A percentile compares a stretch with the other conserved stretches of the same genome.
phyloP scores from a whole-genome alignment of 2,329 filamentous ascomycete species.

The Chrysosporium keratinophilum region DNA sequence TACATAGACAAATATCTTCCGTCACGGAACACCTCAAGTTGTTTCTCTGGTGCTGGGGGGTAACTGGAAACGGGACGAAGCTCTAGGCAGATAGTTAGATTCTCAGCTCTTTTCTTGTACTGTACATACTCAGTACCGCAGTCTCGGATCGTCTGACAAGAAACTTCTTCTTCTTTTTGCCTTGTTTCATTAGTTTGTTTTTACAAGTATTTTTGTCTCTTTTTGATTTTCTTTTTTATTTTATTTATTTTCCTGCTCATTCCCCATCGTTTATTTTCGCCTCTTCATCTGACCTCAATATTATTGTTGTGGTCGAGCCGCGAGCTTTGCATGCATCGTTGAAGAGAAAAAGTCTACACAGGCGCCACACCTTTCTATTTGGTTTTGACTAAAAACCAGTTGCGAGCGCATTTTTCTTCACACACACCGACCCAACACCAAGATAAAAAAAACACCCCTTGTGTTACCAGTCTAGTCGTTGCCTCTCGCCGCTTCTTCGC shows the following conservation, averaged over 20 bases:
- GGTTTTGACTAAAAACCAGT: too few species aligned
- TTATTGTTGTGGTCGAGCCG: background rate
- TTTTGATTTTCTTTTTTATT: background rate
- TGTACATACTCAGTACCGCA: too few species aligned
- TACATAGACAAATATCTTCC: background rate
- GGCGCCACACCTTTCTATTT: background rate
- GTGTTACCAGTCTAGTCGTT: conserved; percentile 7
- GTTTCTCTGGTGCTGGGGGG: background rate
- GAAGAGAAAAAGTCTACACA: background rate
- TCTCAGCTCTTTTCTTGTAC: too few species aligned
- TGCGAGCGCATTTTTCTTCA: background rate
- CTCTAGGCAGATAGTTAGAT: too few species aligned
- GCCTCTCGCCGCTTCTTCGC: conserved; percentile 9
- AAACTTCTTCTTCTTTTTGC: too few species aligned
- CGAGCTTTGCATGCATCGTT: too few species aligned
- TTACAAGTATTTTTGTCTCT: background rate
- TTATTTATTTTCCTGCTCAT: too few species aligned
- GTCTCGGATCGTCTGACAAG: too few species aligned
- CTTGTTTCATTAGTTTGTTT: too few species aligned
- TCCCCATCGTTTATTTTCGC: too few species aligned
- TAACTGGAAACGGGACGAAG: too few species aligned
- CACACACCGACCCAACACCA: too few species aligned
- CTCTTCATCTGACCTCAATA: background rate
- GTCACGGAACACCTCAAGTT: background rate
- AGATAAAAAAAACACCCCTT: background rate